A percentile compares a stretch with the other conserved stretches of the same genome.
phyloP scores from a whole-genome alignment of 2,329 filamentous ascomycete species.

The Fusarium temperatum region DNA sequence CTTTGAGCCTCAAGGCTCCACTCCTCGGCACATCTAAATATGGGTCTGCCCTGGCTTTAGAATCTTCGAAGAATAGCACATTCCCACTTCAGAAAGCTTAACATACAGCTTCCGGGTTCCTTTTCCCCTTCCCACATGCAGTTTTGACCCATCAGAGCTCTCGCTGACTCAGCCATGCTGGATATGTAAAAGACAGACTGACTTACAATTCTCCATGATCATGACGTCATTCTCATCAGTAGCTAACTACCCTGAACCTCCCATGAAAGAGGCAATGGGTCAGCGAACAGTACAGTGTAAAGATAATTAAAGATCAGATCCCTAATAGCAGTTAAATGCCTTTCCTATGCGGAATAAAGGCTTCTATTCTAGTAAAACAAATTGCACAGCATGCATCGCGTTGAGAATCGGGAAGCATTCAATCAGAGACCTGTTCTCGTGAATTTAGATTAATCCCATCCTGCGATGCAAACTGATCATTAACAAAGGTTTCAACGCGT shows the following conservation, averaged over 20 bases:
- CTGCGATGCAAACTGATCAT: no score
- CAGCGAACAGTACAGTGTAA: fast-evolving
- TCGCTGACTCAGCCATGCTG: neutral
- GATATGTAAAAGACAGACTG: fast-evolving
- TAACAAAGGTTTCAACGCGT: no score
- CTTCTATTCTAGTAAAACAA: fast-evolving
- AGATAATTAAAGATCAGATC: no score
- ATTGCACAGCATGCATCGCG: no score
- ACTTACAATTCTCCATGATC: fast-evolving
- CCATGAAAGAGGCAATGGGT: fast-evolving
- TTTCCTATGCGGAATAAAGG: fast-evolving
- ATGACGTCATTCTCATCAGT: fast-evolving
- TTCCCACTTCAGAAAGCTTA: neutral
- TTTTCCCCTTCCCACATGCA: fast-evolving
- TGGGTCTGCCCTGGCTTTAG: neutral
- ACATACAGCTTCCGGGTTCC: neutral
- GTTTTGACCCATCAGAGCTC: fast-evolving
- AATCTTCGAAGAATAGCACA: constrained; percentile 18
- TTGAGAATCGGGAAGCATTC: fast-evolving
- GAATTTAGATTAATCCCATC: no score
- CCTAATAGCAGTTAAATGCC: fast-evolving
- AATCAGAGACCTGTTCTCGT: no score
- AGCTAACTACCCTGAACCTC: neutral
- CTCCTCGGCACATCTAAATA: neutral
- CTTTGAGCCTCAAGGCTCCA: neutral